Evolutionary conservation across 1,139 yeast genomes (phyloP), one percentile per base, ranked within the genome.

Genomic region (Geotrichum bryndzae): DNA sequence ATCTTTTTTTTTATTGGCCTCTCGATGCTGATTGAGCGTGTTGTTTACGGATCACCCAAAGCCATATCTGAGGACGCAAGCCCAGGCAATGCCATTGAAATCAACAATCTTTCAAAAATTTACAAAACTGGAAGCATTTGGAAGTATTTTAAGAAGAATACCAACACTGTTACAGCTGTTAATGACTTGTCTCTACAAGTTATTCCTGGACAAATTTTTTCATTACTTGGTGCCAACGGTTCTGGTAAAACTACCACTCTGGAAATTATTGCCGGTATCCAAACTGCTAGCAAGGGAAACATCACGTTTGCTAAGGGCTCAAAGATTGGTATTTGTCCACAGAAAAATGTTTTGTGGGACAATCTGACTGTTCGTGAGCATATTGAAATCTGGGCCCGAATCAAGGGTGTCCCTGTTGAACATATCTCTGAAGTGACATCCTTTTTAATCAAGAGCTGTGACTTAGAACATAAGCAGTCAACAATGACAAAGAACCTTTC

Each of bases 401-500:
- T 75, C 56, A 74, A 75, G 62, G 75, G 75, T 6, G 68, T 65
- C 1, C 61, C 70, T 1, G 45, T 54, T 0, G 41, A 59, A 3
- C 58, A 64, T 0, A 58, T 68, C 18, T 56, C 60, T 11, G 56
- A 53, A 1, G 66, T 68, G 3, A 61, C 65, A 15, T 61, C 63
- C 2, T 64, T 61, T 31, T 62, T 74, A 23, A 64, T 73, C 35
- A 68, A 68, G 6, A 66, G 69, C 48, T 75, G 78, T 57, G 78
- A 74, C 59, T 63, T 75, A 46, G 61, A 58, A 7, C 54, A 61
- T 13, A 75, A 75, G 62, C 65, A 63, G 1, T 54, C 58, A 5
- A 64, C 70, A 1, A 33, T 60, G 27, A 67, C 74, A 7, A 68
- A 68, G 46, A 67, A 68, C 48, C 79, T 91, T 64, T 88, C 96